phyloP scores from a whole-genome alignment of 306 rosid genomes.

The Prunus salicina region DNA sequence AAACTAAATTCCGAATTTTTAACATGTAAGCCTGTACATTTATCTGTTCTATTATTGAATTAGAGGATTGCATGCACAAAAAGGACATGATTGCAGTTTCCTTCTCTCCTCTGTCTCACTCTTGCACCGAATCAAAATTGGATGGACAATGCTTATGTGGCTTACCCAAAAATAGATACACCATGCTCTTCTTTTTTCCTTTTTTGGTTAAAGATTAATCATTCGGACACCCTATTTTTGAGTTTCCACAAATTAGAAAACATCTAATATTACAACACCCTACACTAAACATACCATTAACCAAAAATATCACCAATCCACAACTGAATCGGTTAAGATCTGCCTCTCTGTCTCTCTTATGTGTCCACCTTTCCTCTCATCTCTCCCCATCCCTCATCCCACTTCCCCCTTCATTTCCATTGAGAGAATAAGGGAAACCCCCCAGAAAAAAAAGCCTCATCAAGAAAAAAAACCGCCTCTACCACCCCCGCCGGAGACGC shows the following conservation, averaged over 20 bases:
- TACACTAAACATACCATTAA: not conserved
- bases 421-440: slow-evolving; percentile 32
- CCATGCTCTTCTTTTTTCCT: not conserved
- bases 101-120: no score
- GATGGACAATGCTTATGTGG: not conserved
- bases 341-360: slow-evolving; percentile 4
- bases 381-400: slow-evolving; percentile 41
- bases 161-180: not conserved
- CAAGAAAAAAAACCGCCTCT: slow-evolving; percentile 12
- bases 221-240: not conserved
- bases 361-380: slow-evolving; percentile 36
- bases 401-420: not conserved
- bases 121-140: no score
- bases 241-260: not conserved
- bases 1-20: no score
- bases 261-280: not conserved
- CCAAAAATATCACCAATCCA: slow-evolving; percentile 21
- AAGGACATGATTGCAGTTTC: not conserved
- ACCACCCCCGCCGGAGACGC: slow-evolving; percentile 84
- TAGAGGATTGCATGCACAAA: no score
- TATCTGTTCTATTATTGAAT: no score
- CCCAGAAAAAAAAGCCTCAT: slow-evolving; percentile 30
- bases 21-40: no score
- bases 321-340: slow-evolving; percentile 30
- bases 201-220: not conserved